Evolutionary conservation across 2,329 filamentous ascomycete species (phyloP), one percentile per base, ranked within the genome.

Genomic region (Colletotrichum abscissum): DNA sequence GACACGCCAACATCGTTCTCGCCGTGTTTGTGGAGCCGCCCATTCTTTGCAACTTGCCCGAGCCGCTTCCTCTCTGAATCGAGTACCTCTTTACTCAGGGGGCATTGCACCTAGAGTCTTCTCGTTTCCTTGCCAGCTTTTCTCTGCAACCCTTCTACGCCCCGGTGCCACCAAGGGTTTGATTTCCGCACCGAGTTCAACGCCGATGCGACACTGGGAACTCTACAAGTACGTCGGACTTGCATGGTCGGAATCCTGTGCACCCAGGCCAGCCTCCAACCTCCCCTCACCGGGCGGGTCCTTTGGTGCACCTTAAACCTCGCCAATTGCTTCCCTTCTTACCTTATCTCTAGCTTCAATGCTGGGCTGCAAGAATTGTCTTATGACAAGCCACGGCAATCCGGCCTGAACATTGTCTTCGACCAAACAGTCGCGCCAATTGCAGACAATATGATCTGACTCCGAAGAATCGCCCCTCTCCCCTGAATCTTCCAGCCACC

Each of bases 201-300:
- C 64, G 9, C 46, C 46, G 52, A 56, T 42, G 35, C 49, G n/a
- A 38, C 28, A 14, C 28, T 52, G n/a, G 49, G 38, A 14, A 46
- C n/a, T 55, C 12, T 30, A 42, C 24, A 4, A 26, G 24, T 26
- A 26, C 28, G 54, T 68, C 58, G 42, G 58, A 55, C 59, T 11
- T 59, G 4, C 35, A 72, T 52, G 38, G 66, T 59, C 70, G 59
- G 64, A 26, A 63, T 64, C 46, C 66, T 70, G 55, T 60, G 55
- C 67, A 9, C 28, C 42, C 66, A 65, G 66, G 49, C 24, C 52
- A n/a, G 24, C 63, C 30, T 9, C 52, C 49, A 57, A 38, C n/a
- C 22, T 9, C 33, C 28, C n/a, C 12, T 26, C 11, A 26, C 19
- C 28, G 16, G 24, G 30, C 30, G 30, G 28, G 16, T 28, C 38